phyloP scores from a whole-genome alignment of 2,329 filamentous ascomycete species.

The Leptoxyphium fumago region DNA sequence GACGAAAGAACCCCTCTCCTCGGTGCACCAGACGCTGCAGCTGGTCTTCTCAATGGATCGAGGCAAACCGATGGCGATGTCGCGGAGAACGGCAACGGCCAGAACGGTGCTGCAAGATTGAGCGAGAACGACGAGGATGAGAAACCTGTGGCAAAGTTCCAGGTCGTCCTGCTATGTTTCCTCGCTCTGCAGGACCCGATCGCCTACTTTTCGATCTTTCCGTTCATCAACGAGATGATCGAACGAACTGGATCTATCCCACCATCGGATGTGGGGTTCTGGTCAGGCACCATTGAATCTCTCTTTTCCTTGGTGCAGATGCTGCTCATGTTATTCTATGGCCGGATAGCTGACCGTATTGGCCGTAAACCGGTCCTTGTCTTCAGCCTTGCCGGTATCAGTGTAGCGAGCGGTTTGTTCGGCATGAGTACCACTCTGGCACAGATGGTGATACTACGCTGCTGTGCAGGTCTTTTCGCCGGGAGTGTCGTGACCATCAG shows the following conservation, averaged over 20 bases:
- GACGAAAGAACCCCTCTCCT: conserved; percentile 15
- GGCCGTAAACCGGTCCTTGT: conserved; percentile 63
- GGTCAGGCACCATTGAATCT: conserved; percentile 56
- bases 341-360: conserved; percentile 48
- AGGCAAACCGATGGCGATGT: conserved; percentile 3
- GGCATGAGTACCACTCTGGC: conserved; percentile 50
- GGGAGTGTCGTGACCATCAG: conserved; percentile 61
- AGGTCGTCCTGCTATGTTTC: conserved; percentile 60
- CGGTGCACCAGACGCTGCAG: conserved; percentile 5
- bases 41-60: background rate
- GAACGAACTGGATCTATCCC: conserved; percentile 47
- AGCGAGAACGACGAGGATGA: background rate
- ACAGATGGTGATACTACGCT: conserved; percentile 63
- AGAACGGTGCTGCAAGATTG: background rate
- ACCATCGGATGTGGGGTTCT: conserved; percentile 61
- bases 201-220: conserved; percentile 73
- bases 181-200: conserved; percentile 60
- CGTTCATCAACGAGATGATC: conserved; percentile 68
- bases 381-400: conserved; percentile 48
- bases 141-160: conserved; percentile 40
- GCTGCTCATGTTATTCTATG: conserved; percentile 64
- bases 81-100: conserved; percentile 2
- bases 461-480: conserved; percentile 57
- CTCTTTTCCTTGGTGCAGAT: conserved; percentile 65
- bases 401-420: conserved; percentile 48